phyloP scores from a whole-genome alignment of 805 yeast species.

The Zygotorulaspora danielsina region DNA sequence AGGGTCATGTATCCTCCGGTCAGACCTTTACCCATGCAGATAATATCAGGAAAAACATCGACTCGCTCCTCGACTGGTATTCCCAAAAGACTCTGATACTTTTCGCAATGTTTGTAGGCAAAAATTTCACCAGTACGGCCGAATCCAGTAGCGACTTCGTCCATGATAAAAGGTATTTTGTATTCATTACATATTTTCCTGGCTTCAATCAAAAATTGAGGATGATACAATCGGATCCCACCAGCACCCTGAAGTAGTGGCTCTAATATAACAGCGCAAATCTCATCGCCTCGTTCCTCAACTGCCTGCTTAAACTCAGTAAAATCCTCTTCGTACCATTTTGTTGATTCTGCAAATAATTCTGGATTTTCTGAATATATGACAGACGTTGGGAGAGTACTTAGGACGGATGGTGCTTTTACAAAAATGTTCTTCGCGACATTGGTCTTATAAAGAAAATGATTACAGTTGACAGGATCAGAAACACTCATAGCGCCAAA shows the following conservation, averaged over 20 bases:
- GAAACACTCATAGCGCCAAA: conserved; percentile 41
- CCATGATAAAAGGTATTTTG: conserved; percentile 36
- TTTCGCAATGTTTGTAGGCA: conserved; percentile 35
- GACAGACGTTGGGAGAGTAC: conserved; percentile 17
- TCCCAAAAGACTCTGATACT: conserved; percentile 13
- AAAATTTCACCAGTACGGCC: conserved; percentile 38
- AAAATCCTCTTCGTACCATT: conserved; percentile 28
- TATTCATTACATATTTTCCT: conserved; percentile 35
- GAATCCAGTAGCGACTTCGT: conserved; percentile 39
- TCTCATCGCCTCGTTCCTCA: conserved; percentile 27
- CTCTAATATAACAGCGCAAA: conserved; percentile 39
- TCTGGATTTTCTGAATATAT: conserved; percentile 4
- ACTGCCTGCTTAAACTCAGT: conserved; percentile 29
- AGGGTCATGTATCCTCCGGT: conserved; percentile 31
- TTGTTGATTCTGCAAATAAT: conserved; percentile 2
- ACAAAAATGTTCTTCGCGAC: conserved; percentile 32
- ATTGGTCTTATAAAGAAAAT: conserved; percentile 32
- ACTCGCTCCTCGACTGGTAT: conserved; percentile 13
- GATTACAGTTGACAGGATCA: conserved; percentile 35
- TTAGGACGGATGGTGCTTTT: conserved; percentile 25
- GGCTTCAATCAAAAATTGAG: conserved; percentile 34
- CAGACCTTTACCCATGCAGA: conserved; percentile 29
- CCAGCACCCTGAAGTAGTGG: conserved; percentile 41
- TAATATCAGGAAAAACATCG: conserved; percentile 27
- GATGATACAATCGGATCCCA: conserved; percentile 37